Percentiles rank a stretch among this genome's conserved stretches.
phyloP scores from a whole-genome alignment of 1,284 basidiomycete genomes.

The Phlebopus sp. region DNA sequence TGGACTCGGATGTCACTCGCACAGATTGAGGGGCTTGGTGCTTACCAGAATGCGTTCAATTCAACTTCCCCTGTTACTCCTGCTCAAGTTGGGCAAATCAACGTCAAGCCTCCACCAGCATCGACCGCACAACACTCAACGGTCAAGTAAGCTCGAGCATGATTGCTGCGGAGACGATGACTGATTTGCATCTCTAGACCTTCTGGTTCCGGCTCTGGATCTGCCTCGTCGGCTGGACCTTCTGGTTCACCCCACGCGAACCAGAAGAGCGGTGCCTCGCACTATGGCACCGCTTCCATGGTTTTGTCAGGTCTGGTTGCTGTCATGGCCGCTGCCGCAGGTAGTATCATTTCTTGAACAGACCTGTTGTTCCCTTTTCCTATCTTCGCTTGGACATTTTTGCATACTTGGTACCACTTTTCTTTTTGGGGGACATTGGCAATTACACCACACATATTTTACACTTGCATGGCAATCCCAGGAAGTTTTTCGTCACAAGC shows the following conservation, averaged over 20 bases:
- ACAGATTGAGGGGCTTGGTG: conserved; percentile 41
- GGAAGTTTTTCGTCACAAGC: too few species aligned
- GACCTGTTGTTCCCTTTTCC: conserved; percentile 14
- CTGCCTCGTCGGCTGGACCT: conserved; percentile 10
- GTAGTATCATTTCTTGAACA: conserved; percentile 22
- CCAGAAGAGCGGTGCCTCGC: conserved; percentile 33
- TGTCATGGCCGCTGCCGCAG: conserved; percentile 22
- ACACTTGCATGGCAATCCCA: too few species aligned
- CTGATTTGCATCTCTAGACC: conserved; percentile 9
- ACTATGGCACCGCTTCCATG: conserved; percentile 22
- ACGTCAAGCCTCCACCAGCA: conserved; percentile 19
- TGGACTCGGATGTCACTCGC: conserved; percentile 66
- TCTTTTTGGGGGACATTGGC: conserved; percentile 3
- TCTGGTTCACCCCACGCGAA: conserved; percentile 30
- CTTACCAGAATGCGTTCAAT: conserved; percentile 55
- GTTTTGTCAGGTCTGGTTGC: conserved; percentile 24
- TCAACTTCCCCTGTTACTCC: conserved; percentile 21
- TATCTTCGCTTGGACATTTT: conserved; percentile 1
- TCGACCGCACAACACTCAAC: conserved; percentile 4
- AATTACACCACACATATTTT: background rate
- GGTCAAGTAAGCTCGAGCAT: conserved; percentile 4
- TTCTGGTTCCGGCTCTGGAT: background rate
- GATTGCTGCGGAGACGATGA: background rate
- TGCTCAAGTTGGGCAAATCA: conserved; percentile 21
- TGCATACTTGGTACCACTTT: conserved; percentile 1